Conservation (phyloP, 225 moss, liverwort and hornwort species). For the Sphagnum contortum region DNA sequence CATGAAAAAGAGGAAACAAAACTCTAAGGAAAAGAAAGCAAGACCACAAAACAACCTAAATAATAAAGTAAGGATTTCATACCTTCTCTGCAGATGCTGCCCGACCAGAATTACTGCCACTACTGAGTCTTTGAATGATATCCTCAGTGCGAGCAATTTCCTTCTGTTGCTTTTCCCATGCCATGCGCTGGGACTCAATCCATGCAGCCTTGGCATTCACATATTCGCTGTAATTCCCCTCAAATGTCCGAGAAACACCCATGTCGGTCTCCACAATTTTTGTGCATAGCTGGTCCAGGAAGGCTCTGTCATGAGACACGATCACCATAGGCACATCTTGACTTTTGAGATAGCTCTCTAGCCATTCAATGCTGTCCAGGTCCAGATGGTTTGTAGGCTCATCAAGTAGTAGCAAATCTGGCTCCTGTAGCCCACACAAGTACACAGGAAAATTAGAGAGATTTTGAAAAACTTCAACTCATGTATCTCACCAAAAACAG, state of each 20-base stretch:
- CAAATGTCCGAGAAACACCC: constrained; percentile 90
- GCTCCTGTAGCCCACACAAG: constrained; percentile 36
- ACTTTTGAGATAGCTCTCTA: constrained; percentile 77
- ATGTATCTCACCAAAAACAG: too few relatives aligned
- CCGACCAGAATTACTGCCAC: constrained; percentile 92
- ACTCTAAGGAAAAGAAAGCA: too few relatives aligned
- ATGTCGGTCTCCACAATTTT: constrained; percentile 97
- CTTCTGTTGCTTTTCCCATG: constrained; percentile 98
- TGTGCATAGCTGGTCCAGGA: constrained; percentile 92
- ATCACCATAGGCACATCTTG: constrained; percentile 98
- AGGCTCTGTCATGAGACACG: constrained; percentile 91
- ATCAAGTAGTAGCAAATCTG: constrained; percentile 76
- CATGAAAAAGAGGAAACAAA: too few relatives aligned
- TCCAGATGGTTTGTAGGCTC: constrained; percentile 98
- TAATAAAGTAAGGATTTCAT: background rate
- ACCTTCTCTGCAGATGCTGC: constrained; percentile 91
- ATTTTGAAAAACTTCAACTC: background rate
- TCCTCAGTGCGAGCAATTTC: constrained; percentile 85
- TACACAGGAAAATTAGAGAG: background rate
- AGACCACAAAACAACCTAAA: too few relatives aligned
- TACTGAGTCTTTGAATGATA: constrained; percentile 81
- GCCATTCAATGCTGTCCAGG: constrained; percentile 94
- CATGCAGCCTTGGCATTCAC: constrained; percentile 73
- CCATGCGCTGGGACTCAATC: constrained; percentile 79
- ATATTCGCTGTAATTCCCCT: constrained; percentile 85